phyloP scores from a whole-genome alignment of 257 asterid species.

The Solanum lignicaule region DNA sequence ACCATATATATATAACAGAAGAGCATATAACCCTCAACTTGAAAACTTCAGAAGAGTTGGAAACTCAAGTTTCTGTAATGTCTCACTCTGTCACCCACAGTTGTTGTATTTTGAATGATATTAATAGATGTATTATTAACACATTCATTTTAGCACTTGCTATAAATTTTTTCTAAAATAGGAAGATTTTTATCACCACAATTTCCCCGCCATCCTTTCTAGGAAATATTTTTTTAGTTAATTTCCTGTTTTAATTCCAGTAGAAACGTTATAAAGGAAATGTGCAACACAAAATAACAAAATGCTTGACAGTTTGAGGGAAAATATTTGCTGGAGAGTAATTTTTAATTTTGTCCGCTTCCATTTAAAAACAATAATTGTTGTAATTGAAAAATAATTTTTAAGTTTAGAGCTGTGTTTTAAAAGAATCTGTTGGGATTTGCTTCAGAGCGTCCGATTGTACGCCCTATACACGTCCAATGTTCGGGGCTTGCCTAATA shows the following conservation, averaged over 20 bases:
- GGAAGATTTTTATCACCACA: background rate
- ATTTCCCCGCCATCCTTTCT: background rate
- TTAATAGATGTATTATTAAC: background rate
- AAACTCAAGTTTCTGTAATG: background rate
- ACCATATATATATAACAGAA: background rate
- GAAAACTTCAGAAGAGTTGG: background rate
- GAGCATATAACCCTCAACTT: background rate
- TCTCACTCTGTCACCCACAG: background rate
- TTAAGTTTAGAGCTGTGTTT: background rate
- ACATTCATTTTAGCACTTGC: background rate
- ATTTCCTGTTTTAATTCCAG: background rate
- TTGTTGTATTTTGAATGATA: background rate
- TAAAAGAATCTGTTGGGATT: too few species aligned
- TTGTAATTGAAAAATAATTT: background rate
- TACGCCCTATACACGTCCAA: too few species aligned
- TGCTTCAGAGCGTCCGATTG: too few species aligned
- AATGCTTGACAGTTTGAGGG: background rate
- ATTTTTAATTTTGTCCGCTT: background rate
- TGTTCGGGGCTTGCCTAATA: too few species aligned
- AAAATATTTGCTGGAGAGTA: background rate
- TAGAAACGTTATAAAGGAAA: background rate
- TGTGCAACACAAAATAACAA: background rate
- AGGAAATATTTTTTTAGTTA: background rate
- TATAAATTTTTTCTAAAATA: background rate
- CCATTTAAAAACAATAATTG: background rate